A percentile compares a stretch with the other conserved stretches of the same genome.
These are phyloP conservation scores for Brassica incana DNA, from an alignment of 345 rosid species.

Conservation along the genomic window DNA sequence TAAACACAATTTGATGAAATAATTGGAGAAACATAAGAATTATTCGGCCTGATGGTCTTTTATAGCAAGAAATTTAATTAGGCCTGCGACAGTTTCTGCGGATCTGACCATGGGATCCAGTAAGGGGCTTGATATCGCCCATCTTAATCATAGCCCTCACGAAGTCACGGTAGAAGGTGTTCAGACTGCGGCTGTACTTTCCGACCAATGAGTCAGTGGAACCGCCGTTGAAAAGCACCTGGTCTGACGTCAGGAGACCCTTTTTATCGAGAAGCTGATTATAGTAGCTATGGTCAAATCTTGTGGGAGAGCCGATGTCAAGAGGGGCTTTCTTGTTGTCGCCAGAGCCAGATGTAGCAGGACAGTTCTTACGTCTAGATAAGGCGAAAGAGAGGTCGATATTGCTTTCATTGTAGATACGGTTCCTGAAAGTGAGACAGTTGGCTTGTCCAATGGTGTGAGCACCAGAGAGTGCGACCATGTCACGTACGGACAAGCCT, in stretches of 20 bases:
- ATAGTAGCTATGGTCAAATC: conserved; percentile 50
- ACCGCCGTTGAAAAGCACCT: conserved; percentile 49
- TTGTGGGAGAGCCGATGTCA: conserved; percentile 41
- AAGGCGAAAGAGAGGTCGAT: conserved; percentile 50
- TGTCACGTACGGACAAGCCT: conserved; percentile 71
- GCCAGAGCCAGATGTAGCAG: conserved; percentile 38
- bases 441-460: conserved; percentile 61
- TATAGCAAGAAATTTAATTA: conserved; percentile 28
- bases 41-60: neutral
- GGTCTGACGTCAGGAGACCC: conserved; percentile 61
- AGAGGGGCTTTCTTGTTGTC: conserved; percentile 46
- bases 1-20: neutral
- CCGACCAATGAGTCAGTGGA: conserved; percentile 51
- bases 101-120: conserved; percentile 53
- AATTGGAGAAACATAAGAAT: neutral
- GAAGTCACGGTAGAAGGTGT: conserved; percentile 46
- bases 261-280: conserved; percentile 36
- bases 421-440: conserved; percentile 45
- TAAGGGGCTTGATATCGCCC: conserved; percentile 55
- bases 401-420: conserved; percentile 53
- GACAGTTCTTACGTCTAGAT: conserved; percentile 42
- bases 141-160: conserved; percentile 52
- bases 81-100: conserved; percentile 50
- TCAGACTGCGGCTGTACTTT: conserved; percentile 26
- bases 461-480: conserved; percentile 84